Percentiles rank a stretch among this genome's conserved stretches.
Conservation (phyloP, 2,329 filamentous ascomycete species). For the Ceratocystis cubensis region DNA sequence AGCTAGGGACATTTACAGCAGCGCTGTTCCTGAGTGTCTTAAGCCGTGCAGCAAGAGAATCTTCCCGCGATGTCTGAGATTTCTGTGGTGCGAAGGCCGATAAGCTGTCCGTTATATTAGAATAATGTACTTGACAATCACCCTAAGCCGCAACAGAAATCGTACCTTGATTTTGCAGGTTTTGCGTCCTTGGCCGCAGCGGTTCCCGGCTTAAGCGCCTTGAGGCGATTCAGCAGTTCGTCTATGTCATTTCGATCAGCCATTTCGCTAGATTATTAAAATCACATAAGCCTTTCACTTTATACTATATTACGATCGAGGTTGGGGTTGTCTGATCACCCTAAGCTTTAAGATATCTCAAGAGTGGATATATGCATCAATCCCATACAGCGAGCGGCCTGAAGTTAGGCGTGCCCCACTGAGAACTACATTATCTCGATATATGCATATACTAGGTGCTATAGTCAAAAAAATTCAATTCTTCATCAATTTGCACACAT, state of each 20-base stretch:
- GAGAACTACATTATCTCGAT: background rate
- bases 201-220: conserved; percentile 36
- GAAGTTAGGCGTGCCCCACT: background rate
- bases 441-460: background rate
- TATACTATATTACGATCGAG: background rate
- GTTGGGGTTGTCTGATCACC: background rate
- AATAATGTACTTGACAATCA: conserved; percentile 1
- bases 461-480: background rate
- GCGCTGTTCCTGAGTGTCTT: conserved; percentile 34
- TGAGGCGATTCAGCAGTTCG: conserved; percentile 39
- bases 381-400: background rate
- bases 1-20: background rate
- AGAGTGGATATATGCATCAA: conserved; percentile 8
- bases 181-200: conserved; percentile 24
- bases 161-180: conserved; percentile 9
- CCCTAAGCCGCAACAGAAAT: background rate
- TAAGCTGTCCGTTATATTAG: background rate
- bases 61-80: conserved; percentile 34
- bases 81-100: conserved; percentile 23
- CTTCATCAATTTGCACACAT: background rate
- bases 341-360: background rate
- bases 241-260: conserved; percentile 8
- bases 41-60: conserved; percentile 40
- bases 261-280: background rate
- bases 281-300: background rate